These are phyloP conservation scores for Irpex sp. DNA, from an alignment of 1,284 basidiomycete species.

Conservation along the genomic window DNA sequence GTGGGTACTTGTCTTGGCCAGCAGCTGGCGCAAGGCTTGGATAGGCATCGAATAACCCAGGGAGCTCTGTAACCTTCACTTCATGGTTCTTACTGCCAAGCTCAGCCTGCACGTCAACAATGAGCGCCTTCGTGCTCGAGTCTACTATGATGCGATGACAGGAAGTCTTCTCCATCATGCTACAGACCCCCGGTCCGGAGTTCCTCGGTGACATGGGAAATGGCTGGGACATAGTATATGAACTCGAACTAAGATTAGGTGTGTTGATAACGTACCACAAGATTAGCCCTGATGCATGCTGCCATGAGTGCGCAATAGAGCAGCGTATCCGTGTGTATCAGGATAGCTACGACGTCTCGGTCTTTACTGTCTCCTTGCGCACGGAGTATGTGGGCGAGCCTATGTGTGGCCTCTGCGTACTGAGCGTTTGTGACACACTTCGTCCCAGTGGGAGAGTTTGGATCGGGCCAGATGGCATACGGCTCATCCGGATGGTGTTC, in stretches of 20 bases:
- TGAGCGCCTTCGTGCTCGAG: conserved; percentile 8
- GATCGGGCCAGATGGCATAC: conserved; percentile 1
- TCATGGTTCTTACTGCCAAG: conserved; percentile 4
- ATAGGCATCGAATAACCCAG: conserved; percentile 13
- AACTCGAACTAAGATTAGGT: background rate
- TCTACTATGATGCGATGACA: conserved; percentile 16
- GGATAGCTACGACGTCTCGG: conserved; percentile 8
- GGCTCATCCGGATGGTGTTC: conserved; percentile 5
- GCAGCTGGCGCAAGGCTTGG: conserved; percentile 5
- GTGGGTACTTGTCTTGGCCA: background rate
- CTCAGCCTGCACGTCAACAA: conserved; percentile 9
- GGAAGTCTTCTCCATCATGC: conserved; percentile 22
- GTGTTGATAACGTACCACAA: conserved; percentile 2
- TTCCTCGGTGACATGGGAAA: conserved; percentile 33
- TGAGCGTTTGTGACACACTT: conserved; percentile 2
- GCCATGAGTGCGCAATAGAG: conserved; percentile 7
- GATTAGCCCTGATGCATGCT: conserved; percentile 8
- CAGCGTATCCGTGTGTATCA: conserved; percentile 10
- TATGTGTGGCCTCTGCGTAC: conserved; percentile 6
- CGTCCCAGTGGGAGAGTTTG: background rate
- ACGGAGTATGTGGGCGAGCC: conserved; percentile 7
- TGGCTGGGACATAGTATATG: conserved; percentile 21
- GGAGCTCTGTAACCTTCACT: conserved; percentile 14
- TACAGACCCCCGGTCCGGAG: conserved; percentile 27
- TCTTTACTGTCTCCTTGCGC: background rate